Percentiles rank a stretch among this genome's conserved stretches.
Evolutionary conservation across 257 asterid genomes (phyloP).

Genomic region (Primulina eburnea): DNA sequence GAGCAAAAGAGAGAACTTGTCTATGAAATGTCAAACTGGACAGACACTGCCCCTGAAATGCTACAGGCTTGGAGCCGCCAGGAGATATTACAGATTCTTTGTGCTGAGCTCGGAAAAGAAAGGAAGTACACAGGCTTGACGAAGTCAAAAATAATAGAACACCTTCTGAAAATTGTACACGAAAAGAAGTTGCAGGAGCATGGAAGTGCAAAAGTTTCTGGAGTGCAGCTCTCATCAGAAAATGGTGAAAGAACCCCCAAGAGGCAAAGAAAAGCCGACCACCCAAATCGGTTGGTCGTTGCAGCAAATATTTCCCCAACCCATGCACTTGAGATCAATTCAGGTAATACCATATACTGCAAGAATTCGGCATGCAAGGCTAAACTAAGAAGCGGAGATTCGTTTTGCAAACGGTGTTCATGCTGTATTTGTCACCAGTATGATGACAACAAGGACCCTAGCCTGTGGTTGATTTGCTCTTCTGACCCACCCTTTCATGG

Average conservation of each 20-base stretch:
- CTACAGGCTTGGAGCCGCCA: conserved; percentile 63
- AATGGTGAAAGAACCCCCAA: conserved; percentile 41
- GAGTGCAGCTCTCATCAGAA: conserved; percentile 30
- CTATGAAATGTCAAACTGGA: conserved; percentile 56
- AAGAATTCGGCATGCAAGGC: conserved; percentile 77
- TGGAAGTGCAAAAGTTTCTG: conserved; percentile 20
- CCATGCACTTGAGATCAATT: conserved; percentile 25
- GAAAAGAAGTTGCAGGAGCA: conserved; percentile 39
- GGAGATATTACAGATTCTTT: conserved; percentile 62
- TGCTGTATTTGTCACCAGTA: conserved; percentile 71
- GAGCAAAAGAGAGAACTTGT: conserved; percentile 67
- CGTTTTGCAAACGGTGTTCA: conserved; percentile 76
- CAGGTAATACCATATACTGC: conserved; percentile 37
- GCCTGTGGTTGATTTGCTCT: conserved; percentile 71
- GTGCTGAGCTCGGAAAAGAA: conserved; percentile 74
- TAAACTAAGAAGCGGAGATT: conserved; percentile 40
- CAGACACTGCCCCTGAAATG: conserved; percentile 56
- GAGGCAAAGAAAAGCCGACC: conserved; percentile 58
- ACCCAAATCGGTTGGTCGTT: conserved; percentile 19
- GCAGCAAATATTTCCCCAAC: conserved; percentile 22
- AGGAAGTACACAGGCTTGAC: conserved; percentile 63
- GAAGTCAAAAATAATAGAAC: conserved; percentile 59
- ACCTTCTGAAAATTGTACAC: conserved; percentile 50
- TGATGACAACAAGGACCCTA: conserved; percentile 88
- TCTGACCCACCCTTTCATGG: conserved; percentile 55